phyloP scores from a whole-genome alignment of 352 stramenopile genomes.

The Globisporangium apiculatum region DNA sequence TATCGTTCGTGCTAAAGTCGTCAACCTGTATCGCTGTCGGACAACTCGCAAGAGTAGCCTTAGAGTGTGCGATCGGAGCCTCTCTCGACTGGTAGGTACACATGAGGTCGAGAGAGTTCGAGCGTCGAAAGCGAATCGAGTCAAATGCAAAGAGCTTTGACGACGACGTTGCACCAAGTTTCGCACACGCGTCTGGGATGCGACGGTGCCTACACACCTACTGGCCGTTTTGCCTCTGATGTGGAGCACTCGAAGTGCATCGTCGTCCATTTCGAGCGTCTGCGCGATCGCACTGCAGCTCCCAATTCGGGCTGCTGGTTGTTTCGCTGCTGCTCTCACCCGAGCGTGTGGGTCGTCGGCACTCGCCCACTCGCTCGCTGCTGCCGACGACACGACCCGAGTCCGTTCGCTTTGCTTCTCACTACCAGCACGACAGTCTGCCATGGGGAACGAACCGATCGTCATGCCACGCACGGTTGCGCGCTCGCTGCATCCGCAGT shows the following conservation, averaged over 20 bases:
- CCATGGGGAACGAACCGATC: conserved; percentile 11
- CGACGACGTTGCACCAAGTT: no score
- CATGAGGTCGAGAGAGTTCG: no score
- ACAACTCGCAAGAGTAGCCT: no score
- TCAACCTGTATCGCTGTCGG: no score
- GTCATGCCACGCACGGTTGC: conserved; percentile 2
- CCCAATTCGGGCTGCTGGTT: not conserved
- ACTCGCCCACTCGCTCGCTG: not conserved
- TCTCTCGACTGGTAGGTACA: no score
- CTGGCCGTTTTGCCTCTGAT: not conserved
- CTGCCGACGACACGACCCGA: not conserved
- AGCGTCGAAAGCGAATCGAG: no score
- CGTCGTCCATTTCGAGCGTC: not conserved
- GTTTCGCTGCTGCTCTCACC: not conserved
- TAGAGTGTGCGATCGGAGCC: no score
- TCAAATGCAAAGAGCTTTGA: no score
- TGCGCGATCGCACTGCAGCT: not conserved
- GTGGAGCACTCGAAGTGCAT: not conserved
- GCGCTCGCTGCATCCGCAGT: conserved; percentile 39
- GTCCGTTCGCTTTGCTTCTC: no score
- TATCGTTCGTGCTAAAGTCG: no score
- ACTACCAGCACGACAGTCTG: not conserved
- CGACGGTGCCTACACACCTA: no score
- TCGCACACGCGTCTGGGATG: no score
- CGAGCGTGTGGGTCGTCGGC: not conserved